phyloP scores from a whole-genome alignment of 805 yeast species.

The Kodamaea jinghongensis region DNA sequence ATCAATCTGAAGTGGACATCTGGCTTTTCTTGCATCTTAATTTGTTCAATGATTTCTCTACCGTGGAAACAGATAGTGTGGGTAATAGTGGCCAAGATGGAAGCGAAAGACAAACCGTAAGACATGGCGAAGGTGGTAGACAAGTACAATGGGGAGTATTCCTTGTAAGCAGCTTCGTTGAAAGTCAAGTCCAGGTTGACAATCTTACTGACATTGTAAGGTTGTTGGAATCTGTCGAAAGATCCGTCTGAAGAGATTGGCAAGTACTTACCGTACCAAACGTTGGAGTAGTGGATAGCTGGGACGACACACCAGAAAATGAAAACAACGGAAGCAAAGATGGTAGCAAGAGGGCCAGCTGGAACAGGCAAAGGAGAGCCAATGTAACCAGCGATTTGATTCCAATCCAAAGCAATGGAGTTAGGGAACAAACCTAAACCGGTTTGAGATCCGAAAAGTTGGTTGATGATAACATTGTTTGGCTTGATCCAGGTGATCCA shows the following conservation, averaged over 20 bases:
- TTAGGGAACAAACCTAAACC: slow-evolving; percentile 65
- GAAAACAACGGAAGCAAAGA: slow-evolving; percentile 31
- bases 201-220: slow-evolving; percentile 51
- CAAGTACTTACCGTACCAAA: slow-evolving; percentile 57
- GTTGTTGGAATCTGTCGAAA: slow-evolving; percentile 49
- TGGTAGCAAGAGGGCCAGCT: slow-evolving; percentile 45
- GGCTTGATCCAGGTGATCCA: slow-evolving; percentile 68
- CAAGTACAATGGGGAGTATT: slow-evolving; percentile 63
- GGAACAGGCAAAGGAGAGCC: slow-evolving; percentile 70
- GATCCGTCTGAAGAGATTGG: slow-evolving; percentile 52
- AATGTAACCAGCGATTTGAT: slow-evolving; percentile 52
- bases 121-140: slow-evolving; percentile 58
- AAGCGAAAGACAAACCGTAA: slow-evolving; percentile 58
- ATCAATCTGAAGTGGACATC: slow-evolving; percentile 56
- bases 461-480: slow-evolving; percentile 58
- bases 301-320: slow-evolving; percentile 54
- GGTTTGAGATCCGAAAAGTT: slow-evolving; percentile 57
- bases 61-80: slow-evolving; percentile 61
- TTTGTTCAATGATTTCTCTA: slow-evolving; percentile 41
- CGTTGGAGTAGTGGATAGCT: slow-evolving; percentile 51
- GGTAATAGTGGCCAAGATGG: slow-evolving; percentile 57
- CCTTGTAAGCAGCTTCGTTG: slow-evolving; percentile 45
- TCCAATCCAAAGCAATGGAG: slow-evolving; percentile 63
- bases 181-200: slow-evolving; percentile 40
- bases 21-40: slow-evolving; percentile 26